These are phyloP conservation scores for Curvularia hawaiiensis DNA, from an alignment of 2,329 filamentous ascomycete genomes.

Conservation along the genomic window DNA sequence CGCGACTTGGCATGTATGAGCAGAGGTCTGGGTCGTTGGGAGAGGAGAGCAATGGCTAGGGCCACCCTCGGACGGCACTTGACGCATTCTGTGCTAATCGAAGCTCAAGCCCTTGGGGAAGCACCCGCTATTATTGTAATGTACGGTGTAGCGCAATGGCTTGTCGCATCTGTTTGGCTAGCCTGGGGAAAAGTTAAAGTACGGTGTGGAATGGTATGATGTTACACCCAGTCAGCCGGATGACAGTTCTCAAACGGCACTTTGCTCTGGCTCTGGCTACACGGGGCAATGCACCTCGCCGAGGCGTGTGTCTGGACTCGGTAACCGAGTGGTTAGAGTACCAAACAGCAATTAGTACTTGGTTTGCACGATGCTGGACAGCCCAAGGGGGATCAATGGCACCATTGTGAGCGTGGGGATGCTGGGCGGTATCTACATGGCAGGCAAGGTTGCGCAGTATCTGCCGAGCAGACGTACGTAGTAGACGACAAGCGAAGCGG, in stretches of 20 bases:
- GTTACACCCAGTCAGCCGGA: background rate
- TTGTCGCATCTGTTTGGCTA: background rate
- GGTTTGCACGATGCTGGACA: background rate
- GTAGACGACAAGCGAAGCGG: slow-evolving; percentile 5
- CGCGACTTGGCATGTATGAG: background rate
- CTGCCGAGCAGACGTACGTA: background rate
- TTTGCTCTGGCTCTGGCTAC: slow-evolving; percentile 9
- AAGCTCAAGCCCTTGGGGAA: background rate
- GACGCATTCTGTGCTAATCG: background rate
- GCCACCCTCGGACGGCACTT: background rate
- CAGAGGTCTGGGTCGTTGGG: background rate
- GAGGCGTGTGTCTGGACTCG: background rate
- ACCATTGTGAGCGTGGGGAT: background rate
- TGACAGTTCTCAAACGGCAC: background rate
- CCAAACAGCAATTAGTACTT: background rate
- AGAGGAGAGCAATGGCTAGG: background rate
- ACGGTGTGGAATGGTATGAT: background rate
- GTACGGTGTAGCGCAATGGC: slow-evolving; percentile 1
- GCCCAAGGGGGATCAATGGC: background rate
- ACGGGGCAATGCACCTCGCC: slow-evolving; percentile 8
- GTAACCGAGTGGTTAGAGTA: background rate
- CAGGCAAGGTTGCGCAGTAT: no score
- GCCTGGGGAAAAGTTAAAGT: background rate
- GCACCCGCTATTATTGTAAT: background rate
- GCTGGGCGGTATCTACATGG: background rate